Evolutionary conservation across 345 rosid genomes (phyloP).

Genomic region (Euphorbia pulcherrima): DNA sequence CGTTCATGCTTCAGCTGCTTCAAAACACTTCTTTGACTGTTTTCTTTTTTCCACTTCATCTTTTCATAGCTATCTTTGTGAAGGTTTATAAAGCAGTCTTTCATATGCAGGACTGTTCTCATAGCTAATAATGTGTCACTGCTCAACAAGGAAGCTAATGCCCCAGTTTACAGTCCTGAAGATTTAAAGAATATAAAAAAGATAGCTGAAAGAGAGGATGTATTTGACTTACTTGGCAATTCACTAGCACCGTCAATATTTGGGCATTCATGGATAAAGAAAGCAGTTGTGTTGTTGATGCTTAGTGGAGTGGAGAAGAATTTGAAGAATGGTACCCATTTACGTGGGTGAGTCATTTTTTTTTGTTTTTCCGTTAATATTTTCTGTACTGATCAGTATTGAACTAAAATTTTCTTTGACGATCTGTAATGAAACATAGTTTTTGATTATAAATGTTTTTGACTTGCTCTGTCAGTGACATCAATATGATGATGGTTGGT

Average conservation of each 20-base stretch:
- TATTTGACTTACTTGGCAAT: constrained; percentile 79
- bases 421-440: background rate
- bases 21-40: background rate
- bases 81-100: constrained; percentile 17
- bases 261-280: constrained; percentile 96
- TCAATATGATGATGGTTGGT: constrained; percentile 99
- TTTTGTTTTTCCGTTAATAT: background rate
- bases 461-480: constrained; percentile 52
- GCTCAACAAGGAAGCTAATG: constrained; percentile 94
- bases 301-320: constrained; percentile 95
- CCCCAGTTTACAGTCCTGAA: constrained; percentile 75
- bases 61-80: constrained; percentile 1
- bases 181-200: constrained; percentile 80
- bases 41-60: constrained; percentile 8
- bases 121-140: constrained; percentile 82
- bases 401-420: background rate
- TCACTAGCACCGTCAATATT: constrained; percentile 95
- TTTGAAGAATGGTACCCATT: constrained; percentile 90
- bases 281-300: constrained; percentile 89
- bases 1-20: background rate
- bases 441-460: background rate
- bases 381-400: constrained; percentile 1
- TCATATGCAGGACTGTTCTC: constrained; percentile 70
- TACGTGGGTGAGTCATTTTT: constrained; percentile 72
- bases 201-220: constrained; percentile 83